Evolutionary conservation across 305 asterid species (phyloP).

Genomic region (Rubia balearica): DNA sequence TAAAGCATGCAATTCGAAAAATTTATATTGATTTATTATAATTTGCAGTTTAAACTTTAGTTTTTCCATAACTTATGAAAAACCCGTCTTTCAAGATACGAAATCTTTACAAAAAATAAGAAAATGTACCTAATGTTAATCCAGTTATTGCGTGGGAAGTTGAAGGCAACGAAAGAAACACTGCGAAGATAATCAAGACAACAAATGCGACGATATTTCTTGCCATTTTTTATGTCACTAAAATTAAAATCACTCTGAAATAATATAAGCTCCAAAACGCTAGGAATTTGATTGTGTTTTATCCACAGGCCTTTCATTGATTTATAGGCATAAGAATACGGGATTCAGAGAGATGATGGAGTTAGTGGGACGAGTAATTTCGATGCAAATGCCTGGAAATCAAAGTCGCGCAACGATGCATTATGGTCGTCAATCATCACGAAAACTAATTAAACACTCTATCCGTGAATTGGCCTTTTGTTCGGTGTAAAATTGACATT

Average conservation of each 20-base stretch:
- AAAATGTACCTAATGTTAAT: conserved; percentile 1
- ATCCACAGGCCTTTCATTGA: background rate
- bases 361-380: background rate
- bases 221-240: conserved; percentile 1
- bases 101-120: too few species aligned
- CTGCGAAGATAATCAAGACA: background rate
- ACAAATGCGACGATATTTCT: background rate
- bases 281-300: background rate
- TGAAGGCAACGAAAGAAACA: background rate
- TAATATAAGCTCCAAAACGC: too few species aligned
- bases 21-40: too few species aligned
- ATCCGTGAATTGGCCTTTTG: too few species aligned
- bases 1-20: too few species aligned
- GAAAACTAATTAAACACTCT: too few species aligned
- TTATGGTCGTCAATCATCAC: background rate
- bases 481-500: too few species aligned
- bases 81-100: too few species aligned
- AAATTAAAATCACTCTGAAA: background rate
- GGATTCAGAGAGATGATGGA: background rate
- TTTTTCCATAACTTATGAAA: too few species aligned
- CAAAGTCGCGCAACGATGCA: background rate
- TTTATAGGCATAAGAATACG: background rate
- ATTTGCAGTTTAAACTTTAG: too few species aligned
- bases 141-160: conserved; percentile 3
- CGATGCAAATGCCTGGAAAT: background rate